These are phyloP conservation scores for Vitis hybrid DNA, from an alignment of 177 flowering plant genomes.

Conservation along the genomic window DNA sequence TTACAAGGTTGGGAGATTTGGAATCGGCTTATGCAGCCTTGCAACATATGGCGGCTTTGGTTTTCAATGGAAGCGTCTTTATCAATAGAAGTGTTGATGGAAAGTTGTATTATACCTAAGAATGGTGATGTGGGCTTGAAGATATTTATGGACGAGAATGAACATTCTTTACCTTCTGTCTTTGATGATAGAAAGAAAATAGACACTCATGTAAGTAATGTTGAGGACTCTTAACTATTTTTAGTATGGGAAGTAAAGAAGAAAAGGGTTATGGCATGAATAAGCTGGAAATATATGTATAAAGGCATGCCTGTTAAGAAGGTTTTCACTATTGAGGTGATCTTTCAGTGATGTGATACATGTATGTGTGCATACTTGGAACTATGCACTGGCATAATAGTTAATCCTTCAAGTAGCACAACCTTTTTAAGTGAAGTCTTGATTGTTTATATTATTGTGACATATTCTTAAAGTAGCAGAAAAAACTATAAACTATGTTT, in stretches of 20 bases:
- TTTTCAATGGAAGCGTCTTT: slow-evolving; percentile 27
- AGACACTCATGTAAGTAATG: slow-evolving; percentile 6
- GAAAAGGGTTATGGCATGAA: slow-evolving; percentile 7
- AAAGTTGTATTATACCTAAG: slow-evolving; percentile 42
- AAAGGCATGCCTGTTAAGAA: slow-evolving; percentile 25
- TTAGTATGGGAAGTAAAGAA: slow-evolving; percentile 10
- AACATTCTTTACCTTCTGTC: slow-evolving; percentile 4
- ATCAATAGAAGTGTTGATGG: slow-evolving; percentile 29
- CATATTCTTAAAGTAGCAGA: too few species aligned
- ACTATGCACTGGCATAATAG: slow-evolving; percentile 58
- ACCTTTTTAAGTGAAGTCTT: background rate
- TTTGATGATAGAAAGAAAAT: slow-evolving; percentile 7
- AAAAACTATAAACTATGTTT: too few species aligned
- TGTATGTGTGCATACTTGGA: slow-evolving; percentile 52
- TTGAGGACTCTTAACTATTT: slow-evolving; percentile 8
- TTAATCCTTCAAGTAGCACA: slow-evolving; percentile 69
- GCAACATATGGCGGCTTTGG: slow-evolving; percentile 67
- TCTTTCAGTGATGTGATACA: slow-evolving; percentile 70
- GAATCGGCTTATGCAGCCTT: slow-evolving; percentile 58
- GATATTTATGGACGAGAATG: slow-evolving; percentile 17
- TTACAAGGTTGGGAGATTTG: slow-evolving; percentile 63
- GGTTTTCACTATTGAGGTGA: slow-evolving; percentile 35
- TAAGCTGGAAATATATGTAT: slow-evolving; percentile 12
- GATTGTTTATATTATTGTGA: background rate
- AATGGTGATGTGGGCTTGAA: slow-evolving; percentile 13